Evolutionary conservation across 208 protist species (phyloP).

Genomic region (Trichomonas vaginalis): DNA sequence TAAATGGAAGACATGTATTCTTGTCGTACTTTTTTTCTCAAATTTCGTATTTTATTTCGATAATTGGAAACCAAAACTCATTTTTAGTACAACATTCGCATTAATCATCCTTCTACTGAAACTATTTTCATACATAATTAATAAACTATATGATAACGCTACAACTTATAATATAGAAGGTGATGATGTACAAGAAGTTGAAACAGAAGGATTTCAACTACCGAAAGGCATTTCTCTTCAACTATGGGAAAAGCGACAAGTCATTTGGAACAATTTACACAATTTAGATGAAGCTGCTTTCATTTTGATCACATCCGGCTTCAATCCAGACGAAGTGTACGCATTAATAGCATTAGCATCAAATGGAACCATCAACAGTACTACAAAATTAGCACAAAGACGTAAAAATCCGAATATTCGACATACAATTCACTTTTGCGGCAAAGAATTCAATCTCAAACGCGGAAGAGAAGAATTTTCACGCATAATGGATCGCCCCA

Average conservation of each 20-base stretch:
- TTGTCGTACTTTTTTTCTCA: neutral
- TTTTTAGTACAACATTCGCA: neutral
- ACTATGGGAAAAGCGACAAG: neutral
- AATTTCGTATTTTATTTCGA: neutral
- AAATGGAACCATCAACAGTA: neutral
- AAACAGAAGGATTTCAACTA: neutral
- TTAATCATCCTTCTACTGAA: neutral
- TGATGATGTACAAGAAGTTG: neutral
- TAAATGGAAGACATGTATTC: too few relatives aligned
- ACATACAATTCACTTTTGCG: neutral
- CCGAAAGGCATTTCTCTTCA: neutral
- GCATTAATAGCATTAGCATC: neutral
- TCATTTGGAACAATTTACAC: neutral
- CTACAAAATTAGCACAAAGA: neutral
- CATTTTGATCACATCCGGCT: neutral
- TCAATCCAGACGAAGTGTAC: neutral
- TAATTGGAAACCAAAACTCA: neutral
- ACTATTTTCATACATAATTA: neutral
- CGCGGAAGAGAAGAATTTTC: neutral
- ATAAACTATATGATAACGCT: neutral
- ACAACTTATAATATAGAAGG: neutral
- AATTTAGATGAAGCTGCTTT: neutral
- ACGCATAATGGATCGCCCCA: neutral
- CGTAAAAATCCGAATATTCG: neutral
- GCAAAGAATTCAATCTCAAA: neutral